Evolutionary conservation across 164 flowering plant species (phyloP).

Genomic region (Brasenia schreberi): DNA sequence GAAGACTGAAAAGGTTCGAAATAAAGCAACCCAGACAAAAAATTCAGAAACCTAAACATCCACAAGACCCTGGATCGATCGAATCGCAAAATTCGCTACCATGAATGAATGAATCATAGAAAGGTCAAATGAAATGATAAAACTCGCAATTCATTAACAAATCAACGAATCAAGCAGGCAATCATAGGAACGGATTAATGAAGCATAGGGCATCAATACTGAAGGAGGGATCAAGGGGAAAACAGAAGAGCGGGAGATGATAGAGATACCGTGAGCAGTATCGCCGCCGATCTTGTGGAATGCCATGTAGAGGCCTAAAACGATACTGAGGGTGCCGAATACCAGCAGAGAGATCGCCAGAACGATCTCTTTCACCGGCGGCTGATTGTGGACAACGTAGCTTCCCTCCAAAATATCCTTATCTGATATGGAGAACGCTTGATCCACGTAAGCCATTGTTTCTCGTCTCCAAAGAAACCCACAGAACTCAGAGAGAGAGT

Average conservation of each 20-base stretch:
- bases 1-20: too few species aligned
- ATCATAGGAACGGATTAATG: background rate
- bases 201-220: too few species aligned
- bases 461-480: too few species aligned
- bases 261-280: slow-evolving; percentile 51
- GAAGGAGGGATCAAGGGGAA: background rate
- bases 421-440: slow-evolving; percentile 87
- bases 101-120: too few species aligned
- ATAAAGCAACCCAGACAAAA: too few species aligned
- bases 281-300: slow-evolving; percentile 72
- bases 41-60: too few species aligned
- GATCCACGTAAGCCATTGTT: slow-evolving; percentile 87
- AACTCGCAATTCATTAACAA: background rate
- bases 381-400: slow-evolving; percentile 52
- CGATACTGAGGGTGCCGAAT: slow-evolving; percentile 61
- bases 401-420: slow-evolving; percentile 62
- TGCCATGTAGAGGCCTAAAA: slow-evolving; percentile 73
- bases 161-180: background rate
- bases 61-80: too few species aligned
- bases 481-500: too few species aligned
- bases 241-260: background rate
- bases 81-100: too few species aligned
- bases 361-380: slow-evolving; percentile 84
- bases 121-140: background rate
- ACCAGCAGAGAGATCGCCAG: slow-evolving; percentile 74